Evolutionary conservation across 345 rosid species (phyloP).

Genomic region (Eucalyptus pauciflora): DNA sequence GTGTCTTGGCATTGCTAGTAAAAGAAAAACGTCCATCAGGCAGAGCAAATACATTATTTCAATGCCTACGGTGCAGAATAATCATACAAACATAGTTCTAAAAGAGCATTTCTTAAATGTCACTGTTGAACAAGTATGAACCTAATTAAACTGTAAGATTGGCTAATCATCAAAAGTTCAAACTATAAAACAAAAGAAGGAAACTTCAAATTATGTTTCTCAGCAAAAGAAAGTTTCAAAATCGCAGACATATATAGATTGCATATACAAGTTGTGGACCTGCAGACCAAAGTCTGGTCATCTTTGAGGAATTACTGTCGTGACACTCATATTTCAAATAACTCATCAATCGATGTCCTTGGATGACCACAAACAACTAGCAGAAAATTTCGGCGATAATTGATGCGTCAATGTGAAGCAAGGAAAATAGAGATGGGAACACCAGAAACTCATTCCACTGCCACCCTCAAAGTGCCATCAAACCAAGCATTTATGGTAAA

Average conservation of each 20-base stretch:
- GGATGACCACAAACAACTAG: neutral
- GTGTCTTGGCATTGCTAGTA: constrained; percentile 77
- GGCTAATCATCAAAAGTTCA: neutral
- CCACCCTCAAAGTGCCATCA: neutral
- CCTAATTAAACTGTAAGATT: neutral
- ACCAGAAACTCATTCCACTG: neutral
- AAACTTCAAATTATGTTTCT: neutral
- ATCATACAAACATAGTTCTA: neutral
- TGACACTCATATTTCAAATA: neutral
- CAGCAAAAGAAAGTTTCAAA: neutral
- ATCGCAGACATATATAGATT: neutral
- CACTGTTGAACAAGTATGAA: neutral
- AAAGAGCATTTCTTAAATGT: neutral
- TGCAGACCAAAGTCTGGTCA: neutral
- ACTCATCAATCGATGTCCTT: neutral
- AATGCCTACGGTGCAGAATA: neutral
- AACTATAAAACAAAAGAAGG: neutral
- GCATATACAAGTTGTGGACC: neutral
- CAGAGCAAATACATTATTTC: neutral
- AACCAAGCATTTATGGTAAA: neutral
- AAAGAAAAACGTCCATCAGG: constrained; percentile 7
- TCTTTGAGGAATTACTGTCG: neutral
- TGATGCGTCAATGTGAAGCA: neutral
- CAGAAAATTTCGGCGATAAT: neutral
- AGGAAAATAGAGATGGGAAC: neutral